Conservation (phyloP, 306 rosid genomes). For the Begonia fuchsioides region DNA sequence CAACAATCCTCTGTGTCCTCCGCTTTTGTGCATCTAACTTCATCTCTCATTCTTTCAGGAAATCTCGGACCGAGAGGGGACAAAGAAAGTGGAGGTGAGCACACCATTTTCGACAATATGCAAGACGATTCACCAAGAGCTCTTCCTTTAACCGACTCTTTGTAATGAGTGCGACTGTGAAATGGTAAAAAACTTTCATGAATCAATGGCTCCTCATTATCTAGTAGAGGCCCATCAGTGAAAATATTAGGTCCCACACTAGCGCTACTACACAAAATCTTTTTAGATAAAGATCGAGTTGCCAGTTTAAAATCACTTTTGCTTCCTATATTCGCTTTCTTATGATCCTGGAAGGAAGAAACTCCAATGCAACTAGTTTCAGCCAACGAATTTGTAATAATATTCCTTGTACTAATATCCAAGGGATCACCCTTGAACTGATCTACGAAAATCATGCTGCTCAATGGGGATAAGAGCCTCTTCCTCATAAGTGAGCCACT, state of each 20-base stretch:
- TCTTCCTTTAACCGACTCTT: too few relatives aligned
- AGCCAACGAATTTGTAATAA: conserved; percentile 12
- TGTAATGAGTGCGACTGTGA: conserved; percentile 22
- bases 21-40: conserved; percentile 22
- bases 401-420: conserved; percentile 45
- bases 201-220: conserved; percentile 15
- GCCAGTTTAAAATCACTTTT: conserved; percentile 24
- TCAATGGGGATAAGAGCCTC: conserved; percentile 71
- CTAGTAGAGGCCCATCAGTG: conserved; percentile 48
- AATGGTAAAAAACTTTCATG: conserved; percentile 19
- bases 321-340: conserved; percentile 84
- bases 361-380: conserved; percentile 19
- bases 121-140: conserved; percentile 23
- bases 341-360: conserved; percentile 38
- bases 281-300: conserved; percentile 35
- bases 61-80: conserved; percentile 89
- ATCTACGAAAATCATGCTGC: conserved; percentile 56
- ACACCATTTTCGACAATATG: conserved; percentile 23
- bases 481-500: conserved; percentile 63
- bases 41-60: conserved; percentile 47
- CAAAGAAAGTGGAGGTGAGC: conserved; percentile 44
- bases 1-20: conserved; percentile 26
- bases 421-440: conserved; percentile 53
- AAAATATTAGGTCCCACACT: conserved; percentile 20
- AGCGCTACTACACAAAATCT: conserved; percentile 2